phyloP scores from a whole-genome alignment of 345 rosid species.

The Hypericum androsaemum region DNA sequence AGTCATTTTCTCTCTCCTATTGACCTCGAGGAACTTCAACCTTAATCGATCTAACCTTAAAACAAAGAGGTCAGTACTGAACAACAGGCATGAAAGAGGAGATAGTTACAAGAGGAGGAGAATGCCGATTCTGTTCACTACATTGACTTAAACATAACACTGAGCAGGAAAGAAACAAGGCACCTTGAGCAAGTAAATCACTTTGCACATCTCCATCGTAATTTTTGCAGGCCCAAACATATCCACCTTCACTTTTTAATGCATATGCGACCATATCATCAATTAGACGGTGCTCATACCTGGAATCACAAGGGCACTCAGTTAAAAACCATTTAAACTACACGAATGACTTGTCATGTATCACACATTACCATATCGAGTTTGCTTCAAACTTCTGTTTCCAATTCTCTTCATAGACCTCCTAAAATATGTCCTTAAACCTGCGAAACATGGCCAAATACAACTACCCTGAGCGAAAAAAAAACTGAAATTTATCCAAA shows the following conservation, averaged over 20 bases:
- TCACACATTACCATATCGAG: constrained; percentile 61
- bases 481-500: constrained; percentile 2
- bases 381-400: constrained; percentile 80
- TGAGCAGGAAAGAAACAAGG: background rate
- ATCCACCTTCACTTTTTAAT: constrained; percentile 91
- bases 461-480: constrained; percentile 11
- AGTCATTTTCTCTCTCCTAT: no score
- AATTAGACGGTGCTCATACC: constrained; percentile 98
- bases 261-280: constrained; percentile 99
- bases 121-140: no score
- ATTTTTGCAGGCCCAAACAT: constrained; percentile 99
- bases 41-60: no score
- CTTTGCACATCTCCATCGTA: constrained; percentile 99
- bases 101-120: background rate
- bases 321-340: constrained; percentile 3
- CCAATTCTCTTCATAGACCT: constrained; percentile 88
- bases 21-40: no score
- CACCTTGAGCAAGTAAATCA: constrained; percentile 98
- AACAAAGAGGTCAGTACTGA: no score
- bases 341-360: background rate
- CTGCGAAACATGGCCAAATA: constrained; percentile 25
- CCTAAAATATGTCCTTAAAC: constrained; percentile 95
- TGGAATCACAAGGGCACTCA: constrained; percentile 14
- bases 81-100: no score
- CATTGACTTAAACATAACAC: no score